Conservation (phyloP, 495 filamentous ascomycete genomes). For the Hypoxylon intermedium region DNA sequence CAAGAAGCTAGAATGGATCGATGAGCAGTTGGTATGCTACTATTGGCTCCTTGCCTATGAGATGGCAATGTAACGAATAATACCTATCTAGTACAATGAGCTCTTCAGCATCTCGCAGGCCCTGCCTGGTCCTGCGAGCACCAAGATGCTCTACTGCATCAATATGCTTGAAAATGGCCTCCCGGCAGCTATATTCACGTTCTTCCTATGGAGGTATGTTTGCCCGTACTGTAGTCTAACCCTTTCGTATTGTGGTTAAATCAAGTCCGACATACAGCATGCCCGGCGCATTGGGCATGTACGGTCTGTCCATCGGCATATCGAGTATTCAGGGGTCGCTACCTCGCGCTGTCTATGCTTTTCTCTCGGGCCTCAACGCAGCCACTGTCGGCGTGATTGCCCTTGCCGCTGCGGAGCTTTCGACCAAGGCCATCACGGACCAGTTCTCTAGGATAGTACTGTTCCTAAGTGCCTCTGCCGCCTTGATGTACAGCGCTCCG, state of each 20-base stretch:
- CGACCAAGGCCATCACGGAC: constrained; percentile 78
- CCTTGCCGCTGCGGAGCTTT: constrained; percentile 76
- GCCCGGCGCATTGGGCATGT: constrained; percentile 81
- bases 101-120: constrained; percentile 81
- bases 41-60: not conserved
- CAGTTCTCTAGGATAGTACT: constrained; percentile 71
- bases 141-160: constrained; percentile 82
- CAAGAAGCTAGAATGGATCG: constrained; percentile 70
- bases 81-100: constrained; percentile 75
- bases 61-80: not conserved
- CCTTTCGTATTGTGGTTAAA: not conserved
- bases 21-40: constrained; percentile 68
- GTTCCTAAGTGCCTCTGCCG: constrained; percentile 71
- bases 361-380: constrained; percentile 80
- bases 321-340: constrained; percentile 65
- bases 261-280: constrained; percentile 53
- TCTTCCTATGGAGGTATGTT: constrained; percentile 73
- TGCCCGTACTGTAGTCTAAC: not conserved
- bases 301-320: constrained; percentile 71
- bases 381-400: constrained; percentile 82
- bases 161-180: constrained; percentile 71
- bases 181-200: constrained; percentile 65
- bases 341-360: constrained; percentile 71
- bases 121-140: constrained; percentile 76
- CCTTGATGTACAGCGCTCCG: constrained; percentile 76